Evolutionary conservation across 257 asterid species (phyloP), one percentile per base, ranked within the genome.

Genomic region (Fraxinus pennsylvanica): DNA sequence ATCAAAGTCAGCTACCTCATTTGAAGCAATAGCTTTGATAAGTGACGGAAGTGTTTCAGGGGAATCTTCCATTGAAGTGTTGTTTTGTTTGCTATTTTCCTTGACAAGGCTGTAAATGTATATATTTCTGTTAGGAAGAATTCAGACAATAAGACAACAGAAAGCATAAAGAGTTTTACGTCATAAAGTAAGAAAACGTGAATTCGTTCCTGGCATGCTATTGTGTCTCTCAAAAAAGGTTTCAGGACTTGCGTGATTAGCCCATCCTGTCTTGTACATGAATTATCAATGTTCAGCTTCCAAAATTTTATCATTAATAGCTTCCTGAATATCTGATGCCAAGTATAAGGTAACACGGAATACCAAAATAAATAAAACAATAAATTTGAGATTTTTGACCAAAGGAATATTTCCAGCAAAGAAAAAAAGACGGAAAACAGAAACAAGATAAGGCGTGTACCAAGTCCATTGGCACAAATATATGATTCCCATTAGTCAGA

Each of bases 1-100:
- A 32, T 84, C 86, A 66, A 84, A 84, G 25, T 84, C 90, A 5
- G 75, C 73, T 4, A 84, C 84, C 82, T 79, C 81, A 81, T 82
- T 81, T 17, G 76, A 66, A 33, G 72, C 30, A 21, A 85, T 85
- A 54, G 61, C 67, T 65, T 76, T 71, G 54, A 85, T 85, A 29
- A 85, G 80, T 5, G 83, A 77, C 29, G 88, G 88, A 74, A 85
- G 71, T 29, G 68, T 74, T 61, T 76, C 84, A 7, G 73, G 9
- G 10, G 76, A 39, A 15, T 63, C 76, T 30, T 59, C 71, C 6
- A 7, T 47, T 22, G 74, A 36, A 7, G 68, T 15, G 50, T 45
- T 68, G 38, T 73, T 57, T 43, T 12, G 74, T n/a, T 68, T 65
- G 7, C 67, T 29, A 12, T 32, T 65, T 47, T 81, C 86, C 86